Conservation (phyloP, 2,329 filamentous ascomycete species). For the Cytospora piceicola region DNA sequence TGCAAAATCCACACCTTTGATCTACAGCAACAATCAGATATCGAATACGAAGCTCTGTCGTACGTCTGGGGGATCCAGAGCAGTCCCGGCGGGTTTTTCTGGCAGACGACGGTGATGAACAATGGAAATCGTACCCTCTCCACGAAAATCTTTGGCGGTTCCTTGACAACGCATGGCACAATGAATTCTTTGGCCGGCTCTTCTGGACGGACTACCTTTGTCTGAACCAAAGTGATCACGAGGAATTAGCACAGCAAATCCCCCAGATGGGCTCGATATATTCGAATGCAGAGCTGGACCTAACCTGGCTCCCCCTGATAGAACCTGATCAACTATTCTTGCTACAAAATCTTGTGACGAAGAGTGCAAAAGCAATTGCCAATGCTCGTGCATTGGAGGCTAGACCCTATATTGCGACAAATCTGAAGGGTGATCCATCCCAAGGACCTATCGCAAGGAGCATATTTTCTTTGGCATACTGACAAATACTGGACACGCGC, state of each 20-base stretch:
- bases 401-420: no score
- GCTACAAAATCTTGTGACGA: background rate
- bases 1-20: background rate
- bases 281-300: background rate
- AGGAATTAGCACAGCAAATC: slow-evolving; percentile 3
- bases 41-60: background rate
- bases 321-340: background rate
- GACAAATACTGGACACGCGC: background rate
- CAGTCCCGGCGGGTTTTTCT: slow-evolving; percentile 24
- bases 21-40: fast-evolving
- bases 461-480: fast-evolving
- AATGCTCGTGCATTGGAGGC: no score
- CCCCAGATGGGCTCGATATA: slow-evolving; percentile 2
- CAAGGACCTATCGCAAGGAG: no score
- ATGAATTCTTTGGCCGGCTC: fast-evolving
- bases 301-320: background rate
- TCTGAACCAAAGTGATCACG: background rate
- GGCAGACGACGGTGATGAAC: background rate
- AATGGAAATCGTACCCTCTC: background rate
- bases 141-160: slow-evolving; percentile 9
- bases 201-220: slow-evolving; percentile 11
- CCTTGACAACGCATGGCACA: background rate
- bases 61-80: slow-evolving; percentile 1
- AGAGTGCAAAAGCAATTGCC: no score
- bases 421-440: no score